Conservation (phyloP, 2,329 filamentous ascomycete genomes). For the Exophiala aquamarina region DNA sequence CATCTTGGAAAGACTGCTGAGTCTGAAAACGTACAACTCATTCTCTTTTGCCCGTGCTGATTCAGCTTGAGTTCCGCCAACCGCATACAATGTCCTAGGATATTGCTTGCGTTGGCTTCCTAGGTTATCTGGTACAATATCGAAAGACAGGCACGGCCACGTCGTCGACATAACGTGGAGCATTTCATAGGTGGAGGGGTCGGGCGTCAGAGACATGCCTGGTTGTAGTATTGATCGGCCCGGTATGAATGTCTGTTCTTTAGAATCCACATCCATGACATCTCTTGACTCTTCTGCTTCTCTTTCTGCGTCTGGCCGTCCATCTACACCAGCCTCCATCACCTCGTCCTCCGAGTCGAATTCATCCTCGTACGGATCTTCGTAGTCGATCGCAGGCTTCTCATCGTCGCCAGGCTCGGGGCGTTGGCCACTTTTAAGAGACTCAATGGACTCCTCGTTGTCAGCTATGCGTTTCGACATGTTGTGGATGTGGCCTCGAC, state of each 20-base stretch:
- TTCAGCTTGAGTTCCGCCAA: slow-evolving; percentile 92
- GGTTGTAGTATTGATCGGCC: slow-evolving; percentile 87
- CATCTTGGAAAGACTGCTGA: slow-evolving; percentile 88
- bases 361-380: slow-evolving; percentile 89
- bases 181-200: slow-evolving; percentile 96
- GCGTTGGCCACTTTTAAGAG: slow-evolving; percentile 62
- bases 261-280: slow-evolving; percentile 83
- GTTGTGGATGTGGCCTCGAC: no score
- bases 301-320: slow-evolving; percentile 84
- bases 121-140: slow-evolving; percentile 80
- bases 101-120: slow-evolving; percentile 91
- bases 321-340: slow-evolving; percentile 90
- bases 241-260: slow-evolving; percentile 88
- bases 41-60: slow-evolving; percentile 75
- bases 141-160: slow-evolving; percentile 96
- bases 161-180: slow-evolving; percentile 90
- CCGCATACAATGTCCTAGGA: slow-evolving; percentile 91
- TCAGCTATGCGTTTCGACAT: slow-evolving; percentile 65
- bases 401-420: slow-evolving; percentile 52
- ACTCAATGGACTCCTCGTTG: slow-evolving; percentile 49
- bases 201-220: slow-evolving; percentile 86
- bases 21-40: slow-evolving; percentile 92
- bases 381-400: slow-evolving; percentile 55
- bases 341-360: slow-evolving; percentile 94
- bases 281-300: slow-evolving; percentile 85